Percentiles rank a stretch among this genome's conserved stretches.
Evolutionary conservation across 306 rosid genomes (phyloP).

Genomic region (Rosa rugosa): DNA sequence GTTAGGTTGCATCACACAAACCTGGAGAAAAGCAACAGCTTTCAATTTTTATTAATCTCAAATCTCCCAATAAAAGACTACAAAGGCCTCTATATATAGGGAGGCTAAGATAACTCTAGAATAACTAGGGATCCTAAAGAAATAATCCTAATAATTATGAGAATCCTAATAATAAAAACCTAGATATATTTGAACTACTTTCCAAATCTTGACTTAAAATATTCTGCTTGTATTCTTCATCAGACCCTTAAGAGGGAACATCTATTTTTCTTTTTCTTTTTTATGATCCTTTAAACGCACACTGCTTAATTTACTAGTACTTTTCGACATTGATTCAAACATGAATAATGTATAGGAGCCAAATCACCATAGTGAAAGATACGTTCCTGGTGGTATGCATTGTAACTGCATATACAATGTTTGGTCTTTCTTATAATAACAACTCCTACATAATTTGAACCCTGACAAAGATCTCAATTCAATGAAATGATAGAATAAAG

Average conservation of each 20-base stretch:
- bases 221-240: too few species aligned
- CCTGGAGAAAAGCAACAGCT: too few species aligned
- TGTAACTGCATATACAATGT: neutral
- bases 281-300: neutral
- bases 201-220: too few species aligned
- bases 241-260: neutral
- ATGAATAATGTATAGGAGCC: neutral
- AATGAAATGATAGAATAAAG: constrained; percentile 4
- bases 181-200: too few species aligned
- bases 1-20: too few species aligned
- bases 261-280: neutral
- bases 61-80: too few species aligned
- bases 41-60: too few species aligned
- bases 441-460: neutral
- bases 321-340: neutral
- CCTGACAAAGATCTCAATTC: neutral
- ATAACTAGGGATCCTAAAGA: too few species aligned
- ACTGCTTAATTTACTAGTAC: neutral
- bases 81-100: too few species aligned
- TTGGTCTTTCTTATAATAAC: neutral
- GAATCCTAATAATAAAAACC: too few species aligned
- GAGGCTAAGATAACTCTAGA: too few species aligned
- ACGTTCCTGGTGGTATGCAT: neutral
- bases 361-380: neutral
- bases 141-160: too few species aligned